Base-by-base conservation (phyloP, 2,329 filamentous ascomycete species). In the Xylariaceae sp. region DNA sequence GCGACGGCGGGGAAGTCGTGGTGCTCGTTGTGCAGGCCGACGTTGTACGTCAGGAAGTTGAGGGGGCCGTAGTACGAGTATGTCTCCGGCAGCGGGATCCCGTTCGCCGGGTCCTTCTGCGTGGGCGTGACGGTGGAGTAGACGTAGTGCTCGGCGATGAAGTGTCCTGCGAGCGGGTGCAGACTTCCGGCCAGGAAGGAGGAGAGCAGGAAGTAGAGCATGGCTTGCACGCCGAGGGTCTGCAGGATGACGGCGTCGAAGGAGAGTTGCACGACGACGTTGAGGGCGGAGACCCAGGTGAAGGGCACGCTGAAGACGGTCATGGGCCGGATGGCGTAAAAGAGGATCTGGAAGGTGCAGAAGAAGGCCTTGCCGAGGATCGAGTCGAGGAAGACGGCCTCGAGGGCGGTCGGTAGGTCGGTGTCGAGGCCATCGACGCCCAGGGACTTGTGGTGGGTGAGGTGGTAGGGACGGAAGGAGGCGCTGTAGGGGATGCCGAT, bases 371-470 rank as follows among this genome's bases (percentile, higher is more conserved):
- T 99, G 74, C 94, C 94, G 15, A 93, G 84, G 68, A 99, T 87
- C 6, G 92, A 97, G 79, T 99, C 90, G 69, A 99, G 87, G 73
- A 99, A 88, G 72, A 96, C 77, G 64, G 92, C 93, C 78, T 99
- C 94, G 54, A 97, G 76, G 53, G 90, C 86, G 15, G 94, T 97
- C 23, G 94, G 94, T 34, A 99, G 87, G 72, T 99, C 94, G 50
- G 93, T 96, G 74, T 99, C 94, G 49, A 99, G 85, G 58, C 94
- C 94, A 69, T 96, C 90, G 54, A 99, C 93, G 62, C 94, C 94
- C 55, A 99, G 88, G 44, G 92, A 96, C 80, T 99, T 99, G 84
- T 99, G 94, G 77, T 99, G 94, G 1, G 94, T 99, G 47, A 99
- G 86, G 73, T 99, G 94, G 80, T 99, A 99, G 3, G 94, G 94